Evolutionary conservation across 2,329 filamentous ascomycete genomes (phyloP).

Genomic region (Epichloe festucae): DNA sequence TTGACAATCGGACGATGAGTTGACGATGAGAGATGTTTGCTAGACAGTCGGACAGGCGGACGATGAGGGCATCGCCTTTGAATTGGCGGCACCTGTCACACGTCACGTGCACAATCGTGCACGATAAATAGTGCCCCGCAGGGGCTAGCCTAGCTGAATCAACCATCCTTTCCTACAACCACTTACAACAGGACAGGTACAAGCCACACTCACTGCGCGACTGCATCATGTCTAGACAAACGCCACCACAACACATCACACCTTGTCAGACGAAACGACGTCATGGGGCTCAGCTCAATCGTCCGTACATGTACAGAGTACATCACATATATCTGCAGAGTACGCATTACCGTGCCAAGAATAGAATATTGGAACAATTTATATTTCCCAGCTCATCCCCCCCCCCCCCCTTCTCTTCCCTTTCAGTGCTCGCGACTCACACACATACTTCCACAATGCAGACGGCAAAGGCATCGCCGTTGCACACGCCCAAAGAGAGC

Average conservation of each 20-base stretch:
- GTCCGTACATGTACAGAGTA: not conserved
- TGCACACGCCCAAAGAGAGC: not conserved
- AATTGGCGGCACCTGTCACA: no score
- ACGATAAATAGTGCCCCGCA: no score
- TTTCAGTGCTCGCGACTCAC: no score
- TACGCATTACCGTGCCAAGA: not conserved
- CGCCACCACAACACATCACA: not conserved
- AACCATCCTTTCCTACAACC: no score
- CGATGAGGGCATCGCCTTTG: no score
- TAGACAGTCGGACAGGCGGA: no score
- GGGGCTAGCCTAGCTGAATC: no score
- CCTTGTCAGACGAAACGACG: not conserved
- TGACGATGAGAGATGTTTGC: no score
- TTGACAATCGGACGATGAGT: no score
- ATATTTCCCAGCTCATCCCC: not conserved
- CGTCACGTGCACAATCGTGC: no score
- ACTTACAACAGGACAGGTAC: not conserved
- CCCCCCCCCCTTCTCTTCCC: no score
- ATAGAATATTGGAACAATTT: not conserved
- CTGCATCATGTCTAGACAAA: not conserved
- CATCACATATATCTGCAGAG: not conserved
- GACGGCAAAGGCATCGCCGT: not conserved
- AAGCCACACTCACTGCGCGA: not conserved
- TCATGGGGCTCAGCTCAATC: not conserved
- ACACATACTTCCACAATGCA: not conserved